These are phyloP conservation scores for Infundibulicybe gibba DNA, from an alignment of 768 basidiomycete genomes.

Conservation along the genomic window DNA sequence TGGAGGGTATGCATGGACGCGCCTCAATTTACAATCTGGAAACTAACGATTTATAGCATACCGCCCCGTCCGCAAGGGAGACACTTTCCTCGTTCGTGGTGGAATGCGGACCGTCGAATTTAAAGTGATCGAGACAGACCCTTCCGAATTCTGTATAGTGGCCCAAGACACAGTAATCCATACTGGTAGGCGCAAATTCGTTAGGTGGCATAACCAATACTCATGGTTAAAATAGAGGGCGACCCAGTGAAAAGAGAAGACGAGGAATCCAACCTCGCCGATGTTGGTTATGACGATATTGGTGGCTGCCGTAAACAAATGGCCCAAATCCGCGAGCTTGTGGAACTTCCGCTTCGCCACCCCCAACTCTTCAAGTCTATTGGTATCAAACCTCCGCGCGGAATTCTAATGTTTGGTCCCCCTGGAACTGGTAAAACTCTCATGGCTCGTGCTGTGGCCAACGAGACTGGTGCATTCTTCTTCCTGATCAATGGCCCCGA, in stretches of 20 bases:
- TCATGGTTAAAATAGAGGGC: slow-evolving; percentile 59
- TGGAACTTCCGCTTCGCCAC: slow-evolving; percentile 96
- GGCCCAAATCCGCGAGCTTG: slow-evolving; percentile 99
- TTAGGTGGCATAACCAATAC: slow-evolving; percentile 7
- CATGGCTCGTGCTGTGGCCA: slow-evolving; percentile 99
- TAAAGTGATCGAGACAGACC: slow-evolving; percentile 98
- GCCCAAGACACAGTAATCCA: slow-evolving; percentile 99
- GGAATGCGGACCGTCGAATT: slow-evolving; percentile 99
- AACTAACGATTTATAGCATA: slow-evolving; percentile 51
- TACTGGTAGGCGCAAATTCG: slow-evolving; percentile 50
- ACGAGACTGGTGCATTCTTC: slow-evolving; percentile 99
- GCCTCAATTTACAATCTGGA: neutral
- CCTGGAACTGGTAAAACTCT: slow-evolving; percentile 99
- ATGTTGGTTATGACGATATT: slow-evolving; percentile 99
- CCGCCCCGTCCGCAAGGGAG: slow-evolving; percentile 93
- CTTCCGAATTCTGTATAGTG: slow-evolving; percentile 97
- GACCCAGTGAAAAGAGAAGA: slow-evolving; percentile 99
- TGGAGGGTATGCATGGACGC: slow-evolving; percentile 61
- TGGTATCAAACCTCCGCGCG: slow-evolving; percentile 99
- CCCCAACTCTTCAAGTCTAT: slow-evolving; percentile 99
- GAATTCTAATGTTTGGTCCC: slow-evolving; percentile 98
- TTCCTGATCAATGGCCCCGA: slow-evolving; percentile 99
- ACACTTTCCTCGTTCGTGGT: slow-evolving; percentile 98
- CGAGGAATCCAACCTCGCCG: slow-evolving; percentile 93
- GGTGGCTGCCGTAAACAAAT: slow-evolving; percentile 99